A percentile compares a stretch with the other conserved stretches of the same genome.
phyloP scores from a whole-genome alignment of 2,329 filamentous ascomycete genomes.

The Monosporascus ibericus region DNA sequence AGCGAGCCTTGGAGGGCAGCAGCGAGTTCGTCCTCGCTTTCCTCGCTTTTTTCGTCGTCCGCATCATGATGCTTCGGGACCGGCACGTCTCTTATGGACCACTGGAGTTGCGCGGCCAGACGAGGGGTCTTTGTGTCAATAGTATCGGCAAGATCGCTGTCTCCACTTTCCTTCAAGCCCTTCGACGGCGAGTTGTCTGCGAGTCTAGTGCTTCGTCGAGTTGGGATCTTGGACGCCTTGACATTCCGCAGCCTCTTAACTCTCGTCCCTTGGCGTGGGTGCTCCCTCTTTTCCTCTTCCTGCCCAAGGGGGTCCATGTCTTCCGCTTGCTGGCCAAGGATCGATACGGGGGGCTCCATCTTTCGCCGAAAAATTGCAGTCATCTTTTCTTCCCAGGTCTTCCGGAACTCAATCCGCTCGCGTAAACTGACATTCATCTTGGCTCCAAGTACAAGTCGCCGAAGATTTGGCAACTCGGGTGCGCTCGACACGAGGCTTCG shows the following conservation, averaged over 20 bases:
- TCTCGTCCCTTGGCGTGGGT: not conserved
- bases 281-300: not conserved
- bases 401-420: conserved; percentile 71
- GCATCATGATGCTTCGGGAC: conserved; percentile 18
- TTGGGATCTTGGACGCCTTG: conserved; percentile 2
- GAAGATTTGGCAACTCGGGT: conserved; percentile 57
- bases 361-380: conserved; percentile 52
- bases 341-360: conserved; percentile 11
- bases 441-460: conserved; percentile 65
- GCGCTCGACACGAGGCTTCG: conserved; percentile 71
- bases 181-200: conserved; percentile 11
- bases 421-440: conserved; percentile 80
- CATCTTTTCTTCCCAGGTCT: conserved; percentile 69
- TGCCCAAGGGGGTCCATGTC: not conserved
- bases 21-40: conserved; percentile 28
- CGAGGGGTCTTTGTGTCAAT: too few species aligned
- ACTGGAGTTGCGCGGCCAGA: conserved; percentile 13
- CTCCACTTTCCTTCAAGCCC: conserved; percentile 10
- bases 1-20: conserved; percentile 7
- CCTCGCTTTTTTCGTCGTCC: conserved; percentile 30
- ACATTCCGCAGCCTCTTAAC: not conserved
- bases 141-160: conserved; percentile 7
- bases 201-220: conserved; percentile 24
- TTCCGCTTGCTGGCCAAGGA: conserved; percentile 6
- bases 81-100: conserved; percentile 9